Base-by-base conservation (phyloP, 1,139 yeast genomes). In the Debaryomyces psychrophilus region DNA sequence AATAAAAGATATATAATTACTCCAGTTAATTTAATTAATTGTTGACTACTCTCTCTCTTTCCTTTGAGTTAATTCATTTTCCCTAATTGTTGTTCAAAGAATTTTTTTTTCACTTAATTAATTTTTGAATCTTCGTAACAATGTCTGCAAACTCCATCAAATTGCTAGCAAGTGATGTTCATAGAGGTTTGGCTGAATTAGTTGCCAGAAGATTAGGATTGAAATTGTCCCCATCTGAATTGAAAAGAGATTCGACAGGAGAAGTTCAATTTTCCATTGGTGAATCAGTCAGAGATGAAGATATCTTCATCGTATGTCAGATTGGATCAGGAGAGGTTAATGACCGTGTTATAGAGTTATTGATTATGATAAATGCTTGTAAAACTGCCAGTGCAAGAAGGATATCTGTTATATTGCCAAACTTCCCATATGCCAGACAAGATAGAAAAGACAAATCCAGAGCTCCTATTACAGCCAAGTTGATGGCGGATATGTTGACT, bases 101-200 rank as follows among this genome's bases (percentile, higher is more conserved):
- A 38, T 26, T 18, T 37, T 37, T 36, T 23, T 11, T 20, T 20
- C 7, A 23, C 17, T 33, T 23, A 8, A 17, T 14, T 25, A 25
- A 26, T 12, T n/a, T 25, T 17, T 37, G 28, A 37, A 26, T 26
- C 31, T 15, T 18, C 4, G 31, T 37, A 26, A 41, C 17, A 34
- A 85, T 85, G 92, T 83, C 89, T 25, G 79, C 89, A 37, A 90
- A 90, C 67, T 87, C 96, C 38, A 90, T 90, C 64, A 90, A 90
- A 65, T 78, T 92, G 47, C 70, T 92, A 45, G 90, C 96, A 20
- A 95, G 96, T 45, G 92, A 90, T 65, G 90, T 95, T 25, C 97
- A 92, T 64, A 87, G 90, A n/a, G 92, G 85, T 43, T 77, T 92
- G 46, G 95, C 96, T 20, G 83, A 83, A 56, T 71, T 81, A 22